Evolutionary conservation across 2,329 filamentous ascomycete species (phyloP), one percentile per base, ranked within the genome.

Genomic region (Fusarium drepaniforme): DNA sequence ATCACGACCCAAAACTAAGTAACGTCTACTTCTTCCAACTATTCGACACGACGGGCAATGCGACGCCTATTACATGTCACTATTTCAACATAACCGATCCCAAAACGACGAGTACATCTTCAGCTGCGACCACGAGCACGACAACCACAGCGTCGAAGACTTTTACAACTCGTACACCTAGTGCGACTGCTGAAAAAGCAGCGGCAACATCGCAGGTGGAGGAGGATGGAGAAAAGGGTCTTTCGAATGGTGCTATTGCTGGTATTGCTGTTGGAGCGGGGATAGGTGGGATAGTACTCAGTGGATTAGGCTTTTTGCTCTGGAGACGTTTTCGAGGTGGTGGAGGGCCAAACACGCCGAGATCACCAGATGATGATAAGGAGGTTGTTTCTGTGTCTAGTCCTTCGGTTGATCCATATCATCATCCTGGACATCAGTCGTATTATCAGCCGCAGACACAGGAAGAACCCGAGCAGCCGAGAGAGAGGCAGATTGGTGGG

Each of bases 41-140:
- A 11, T 59, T 59, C n/a, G 35, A 59, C 37, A 59, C 37, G 57
- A 18, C 37, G 9, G 37, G 57, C 4, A 38, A 40, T 4, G 37
- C 5, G 9, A 59, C 23, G 57, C 35, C 57, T 15, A 59, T 59
- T 1, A 67, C 57, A 12, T 67, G 44, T 1, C 64, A 67, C 35
- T 67, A 67, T n/a, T 67, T 67, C 21, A 67, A 67, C 46, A 62
- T 67, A 3, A 61, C 57, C 25, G 42, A 62, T 23, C 57, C 64
- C 16, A 16, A 51, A 16, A 53, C 37, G 13, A 21, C 46, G n/a
- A 33, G 33, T 37, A 25, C 21, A 40, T 12, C 21, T 18, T 37
- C 56, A n/a, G 13, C 53, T 40, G 7, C 53, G 13, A 38, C 64
- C 8, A 18, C 64, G 15, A 62, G 33, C 5, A 18, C 57, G 7